A percentile compares a stretch with the other conserved stretches of the same genome.
Conservation (phyloP, 139 green algal species). For the Tetradesmus obliquus region DNA sequence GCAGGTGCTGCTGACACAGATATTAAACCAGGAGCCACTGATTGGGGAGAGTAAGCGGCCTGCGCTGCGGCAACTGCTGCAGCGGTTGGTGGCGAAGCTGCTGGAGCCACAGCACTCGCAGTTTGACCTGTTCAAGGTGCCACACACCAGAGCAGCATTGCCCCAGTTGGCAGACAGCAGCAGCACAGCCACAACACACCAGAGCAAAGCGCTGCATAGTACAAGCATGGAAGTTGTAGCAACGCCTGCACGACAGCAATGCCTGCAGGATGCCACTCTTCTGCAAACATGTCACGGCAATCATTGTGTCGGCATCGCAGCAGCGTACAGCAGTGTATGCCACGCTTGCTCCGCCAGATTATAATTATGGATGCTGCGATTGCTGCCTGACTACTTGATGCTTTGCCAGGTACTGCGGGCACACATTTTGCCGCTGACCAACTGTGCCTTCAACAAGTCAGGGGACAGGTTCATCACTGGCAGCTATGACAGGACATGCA, state of each 20-base stretch:
- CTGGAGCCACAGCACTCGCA: conserved; percentile 59
- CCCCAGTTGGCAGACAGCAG: neutral
- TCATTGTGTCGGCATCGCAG: neutral
- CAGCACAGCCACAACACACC: neutral
- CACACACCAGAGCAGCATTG: neutral
- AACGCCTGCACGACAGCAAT: too few relatives aligned
- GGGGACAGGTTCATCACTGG: conserved; percentile 85
- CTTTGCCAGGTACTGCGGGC: conserved; percentile 70
- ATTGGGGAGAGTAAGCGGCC: conserved; percentile 67
- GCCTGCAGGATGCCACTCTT: too few relatives aligned
- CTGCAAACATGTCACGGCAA: neutral
- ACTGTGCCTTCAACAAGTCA: conserved; percentile 88
- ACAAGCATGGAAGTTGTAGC: too few relatives aligned
- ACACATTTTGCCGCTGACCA: conserved; percentile 83
- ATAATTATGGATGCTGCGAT: neutral
- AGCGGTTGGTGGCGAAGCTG: conserved; percentile 71
- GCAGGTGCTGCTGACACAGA: conserved; percentile 66
- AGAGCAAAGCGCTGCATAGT: neutral
- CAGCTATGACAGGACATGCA: conserved; percentile 84
- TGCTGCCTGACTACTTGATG: neutral
- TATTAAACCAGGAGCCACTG: conserved; percentile 73
- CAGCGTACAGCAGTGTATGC: neutral
- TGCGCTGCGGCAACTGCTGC: conserved; percentile 65
- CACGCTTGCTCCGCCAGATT: neutral
- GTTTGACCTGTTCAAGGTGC: conserved; percentile 76